Evolutionary conservation across 2,329 filamentous ascomycete species (phyloP).

Genomic region (Claviceps sp.): DNA sequence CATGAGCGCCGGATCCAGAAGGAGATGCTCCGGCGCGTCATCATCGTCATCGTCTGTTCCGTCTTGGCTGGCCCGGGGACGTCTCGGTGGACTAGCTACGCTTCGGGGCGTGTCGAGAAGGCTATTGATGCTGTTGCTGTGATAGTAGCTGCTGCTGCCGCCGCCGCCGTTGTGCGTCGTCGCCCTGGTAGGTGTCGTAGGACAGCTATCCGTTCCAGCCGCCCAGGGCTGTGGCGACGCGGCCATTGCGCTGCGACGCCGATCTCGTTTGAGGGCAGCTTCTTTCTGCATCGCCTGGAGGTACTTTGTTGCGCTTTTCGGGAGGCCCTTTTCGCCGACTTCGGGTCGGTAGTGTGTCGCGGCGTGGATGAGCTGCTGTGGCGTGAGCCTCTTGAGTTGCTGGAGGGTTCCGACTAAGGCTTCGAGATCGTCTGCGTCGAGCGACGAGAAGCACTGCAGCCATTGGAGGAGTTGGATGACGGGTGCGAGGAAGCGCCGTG

Average conservation of each 20-base stretch:
- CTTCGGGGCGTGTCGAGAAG: constrained; percentile 29
- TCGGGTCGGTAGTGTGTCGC: constrained; percentile 89
- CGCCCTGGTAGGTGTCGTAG: constrained; percentile 30
- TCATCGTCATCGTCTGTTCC: constrained; percentile 39
- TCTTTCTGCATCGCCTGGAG: constrained; percentile 70
- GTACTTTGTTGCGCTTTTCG: constrained; percentile 80
- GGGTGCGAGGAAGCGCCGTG: constrained; percentile 73
- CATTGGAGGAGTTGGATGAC: constrained; percentile 91
- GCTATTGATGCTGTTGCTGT: constrained; percentile 11
- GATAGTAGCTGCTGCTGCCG: not conserved
- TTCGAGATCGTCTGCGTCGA: constrained; percentile 74
- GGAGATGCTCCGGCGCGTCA: constrained; percentile 58
- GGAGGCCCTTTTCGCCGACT: constrained; percentile 84
- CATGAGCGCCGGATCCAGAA: constrained; percentile 82
- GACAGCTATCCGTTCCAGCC: constrained; percentile 22
- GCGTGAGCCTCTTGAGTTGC: constrained; percentile 72
- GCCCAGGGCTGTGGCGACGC: constrained; percentile 27
- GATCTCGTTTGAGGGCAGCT: constrained; percentile 44
- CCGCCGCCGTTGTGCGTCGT: constrained; percentile 21
- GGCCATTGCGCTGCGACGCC: constrained; percentile 31
- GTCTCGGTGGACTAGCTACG: constrained; percentile 22
- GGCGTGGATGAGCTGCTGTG: constrained; percentile 80
- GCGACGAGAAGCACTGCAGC: constrained; percentile 93
- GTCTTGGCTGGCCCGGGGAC: constrained; percentile 16
- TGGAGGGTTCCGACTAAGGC: constrained; percentile 79